phyloP scores from a whole-genome alignment of 768 basidiomycete species.

The Mycena filopes region DNA sequence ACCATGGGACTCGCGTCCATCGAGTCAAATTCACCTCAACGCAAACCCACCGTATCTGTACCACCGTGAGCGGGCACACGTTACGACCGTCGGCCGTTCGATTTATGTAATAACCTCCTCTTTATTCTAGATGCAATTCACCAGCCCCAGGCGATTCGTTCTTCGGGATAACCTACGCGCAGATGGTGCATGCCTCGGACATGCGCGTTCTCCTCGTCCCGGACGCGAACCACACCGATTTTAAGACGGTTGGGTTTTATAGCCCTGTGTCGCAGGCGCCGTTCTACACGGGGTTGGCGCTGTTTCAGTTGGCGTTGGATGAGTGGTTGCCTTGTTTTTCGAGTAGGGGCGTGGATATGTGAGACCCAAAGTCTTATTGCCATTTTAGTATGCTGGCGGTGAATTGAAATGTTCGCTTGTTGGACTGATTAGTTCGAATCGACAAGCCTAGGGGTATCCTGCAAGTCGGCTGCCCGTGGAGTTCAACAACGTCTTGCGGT shows the following conservation, averaged over 20 bases:
- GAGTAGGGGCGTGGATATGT: neutral
- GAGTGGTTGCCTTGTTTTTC: slow-evolving; percentile 60
- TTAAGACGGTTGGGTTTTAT: slow-evolving; percentile 62
- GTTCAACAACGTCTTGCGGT: too few relatives aligned
- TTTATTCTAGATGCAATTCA: slow-evolving; percentile 48
- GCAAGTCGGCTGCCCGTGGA: too few relatives aligned
- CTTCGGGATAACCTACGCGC: slow-evolving; percentile 57
- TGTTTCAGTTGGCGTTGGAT: slow-evolving; percentile 58
- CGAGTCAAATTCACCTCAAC: slow-evolving; percentile 56
- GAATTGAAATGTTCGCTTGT: neutral
- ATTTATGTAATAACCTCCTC: neutral
- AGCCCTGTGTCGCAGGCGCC: slow-evolving; percentile 57
- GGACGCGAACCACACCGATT: slow-evolving; percentile 59
- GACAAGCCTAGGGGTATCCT: too few relatives aligned
- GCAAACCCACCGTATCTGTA: slow-evolving; percentile 48
- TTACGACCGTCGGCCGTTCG: too few relatives aligned
- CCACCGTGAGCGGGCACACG: slow-evolving; percentile 45
- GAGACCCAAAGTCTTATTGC: too few relatives aligned
- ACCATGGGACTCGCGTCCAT: slow-evolving; percentile 63
- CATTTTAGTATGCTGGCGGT: neutral
- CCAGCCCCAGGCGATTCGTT: slow-evolving; percentile 47
- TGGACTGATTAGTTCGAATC: too few relatives aligned
- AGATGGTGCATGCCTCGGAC: slow-evolving; percentile 63
- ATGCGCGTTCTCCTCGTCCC: slow-evolving; percentile 58
- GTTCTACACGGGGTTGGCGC: slow-evolving; percentile 58